Base-by-base conservation (phyloP, 2,329 filamentous ascomycete species). In the Cladophialophora carrionii region DNA sequence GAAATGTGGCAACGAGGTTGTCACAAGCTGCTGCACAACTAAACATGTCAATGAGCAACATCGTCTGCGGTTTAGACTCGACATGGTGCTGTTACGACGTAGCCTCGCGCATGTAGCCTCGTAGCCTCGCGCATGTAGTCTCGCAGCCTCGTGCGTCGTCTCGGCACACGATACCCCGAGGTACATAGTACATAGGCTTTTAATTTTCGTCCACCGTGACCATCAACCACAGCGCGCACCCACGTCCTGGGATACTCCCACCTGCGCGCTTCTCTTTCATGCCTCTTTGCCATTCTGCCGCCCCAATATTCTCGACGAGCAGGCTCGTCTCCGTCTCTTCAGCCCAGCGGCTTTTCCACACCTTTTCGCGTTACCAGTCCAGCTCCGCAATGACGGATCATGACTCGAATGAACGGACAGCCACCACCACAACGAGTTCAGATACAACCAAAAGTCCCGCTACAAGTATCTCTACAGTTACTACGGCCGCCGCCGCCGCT, bases 251-350 rank as follows among this genome's bases (percentile, higher is more conserved):
- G 37, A 22, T 17, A 9, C 37, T n/a, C 20, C 20, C 51, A 7
- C 22, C 29, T 9, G 24, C n/a, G 17, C 26, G 14, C 20, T 5
- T 48, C 6, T 56, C 8, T 56, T 64, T 61, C 48, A 68, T 68
- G 67, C 53, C 61, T 66, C 49, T 56, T 14, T 7, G 31, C 22
- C 54, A 10, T 59, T 24, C 22, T 34, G 41, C 43, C 6, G 41
- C 31, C 26, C 61, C 32, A 49, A 52, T 20, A 37, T 48, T 54
- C 2, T 59, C 43, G 34, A 64, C 66, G 53, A 62, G 63, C 60
- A 31, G 63, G 61, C 63, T 68, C 66, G 57, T 66, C 43, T 26
- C 37, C 37, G 37, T 29, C n/a, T 57, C 43, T 49, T 53, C 57
- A n/a, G 31, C 46, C 17, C 10, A 31, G 24, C n/a, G 17, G 8